Base-by-base conservation (phyloP, 768 basidiomycete species). In the Termitomyces sp. region DNA sequence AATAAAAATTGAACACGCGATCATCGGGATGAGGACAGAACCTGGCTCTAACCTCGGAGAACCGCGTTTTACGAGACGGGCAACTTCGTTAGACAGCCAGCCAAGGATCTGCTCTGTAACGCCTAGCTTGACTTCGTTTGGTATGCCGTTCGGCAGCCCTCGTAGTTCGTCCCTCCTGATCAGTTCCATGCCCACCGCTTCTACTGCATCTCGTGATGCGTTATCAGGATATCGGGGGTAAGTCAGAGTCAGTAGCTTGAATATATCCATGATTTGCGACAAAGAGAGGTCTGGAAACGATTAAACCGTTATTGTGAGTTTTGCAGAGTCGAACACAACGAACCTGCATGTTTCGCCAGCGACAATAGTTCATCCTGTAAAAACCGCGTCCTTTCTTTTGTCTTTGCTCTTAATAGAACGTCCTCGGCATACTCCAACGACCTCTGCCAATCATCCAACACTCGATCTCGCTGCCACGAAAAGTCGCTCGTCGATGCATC, bases 141-240 rank as follows among this genome's bases (percentile, higher is more conserved):
- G 63, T 23, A 74, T 64, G 14, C 72, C 80, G 23, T 74, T 68
- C 14, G 71, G 65, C 8, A 71, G 70, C 10, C 75, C 81, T 10
- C 77, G 73, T n/a, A 75, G 57, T 57, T 86, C 83, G 62, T 92
- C 89, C 37, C 81, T 82, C 25, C 74, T 73, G 19, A 91, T 81
- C 54, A 94, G 64, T 46, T 83, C 82, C 67, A 83, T 79, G 0
- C 82, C 84, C 31, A 92, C 79, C 2, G 73, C 72, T 63, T 92
- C 85, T 0, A 90, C 88, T 2, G 89, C 89, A 54, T 83, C 79
- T 59, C 86, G 77, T 1, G 92, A 95, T 47, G 76, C 66, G 2
- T 78, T 69, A 68, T 95, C 93, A 43, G 83, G 74, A 75, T 94
- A 94, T 63, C 87, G 83, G 16, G 89, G 84, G 69, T 92, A 89